phyloP scores from a whole-genome alignment of 2,329 filamentous ascomycete genomes.

The Ceratocystis colombiana region DNA sequence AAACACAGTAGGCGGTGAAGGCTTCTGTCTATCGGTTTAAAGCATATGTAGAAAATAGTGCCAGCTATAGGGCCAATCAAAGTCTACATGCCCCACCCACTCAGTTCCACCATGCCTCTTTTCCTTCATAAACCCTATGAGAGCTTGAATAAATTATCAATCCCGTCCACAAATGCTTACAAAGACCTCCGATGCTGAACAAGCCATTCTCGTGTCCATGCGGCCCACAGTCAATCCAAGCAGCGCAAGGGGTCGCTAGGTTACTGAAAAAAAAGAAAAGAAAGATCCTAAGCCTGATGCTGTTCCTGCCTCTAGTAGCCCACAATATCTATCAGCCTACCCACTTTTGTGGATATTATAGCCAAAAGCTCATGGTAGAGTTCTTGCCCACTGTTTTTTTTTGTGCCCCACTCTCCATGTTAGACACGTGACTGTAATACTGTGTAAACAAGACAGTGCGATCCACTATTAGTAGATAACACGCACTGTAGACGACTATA shows the following conservation, averaged over 20 bases:
- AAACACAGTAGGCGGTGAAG: too few relatives aligned
- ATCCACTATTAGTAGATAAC: neutral
- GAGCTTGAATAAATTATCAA: too few relatives aligned
- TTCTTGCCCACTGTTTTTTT: neutral
- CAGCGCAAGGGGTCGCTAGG: neutral
- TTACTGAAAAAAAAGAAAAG: neutral
- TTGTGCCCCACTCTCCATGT: neutral
- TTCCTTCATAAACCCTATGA: too few relatives aligned
- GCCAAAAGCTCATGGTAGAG: neutral
- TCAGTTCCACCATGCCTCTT: too few relatives aligned
- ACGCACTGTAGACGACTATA: conserved; percentile 20
- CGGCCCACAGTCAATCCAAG: neutral
- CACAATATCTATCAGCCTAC: neutral
- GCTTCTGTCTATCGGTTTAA: too few relatives aligned
- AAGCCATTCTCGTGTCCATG: too few relatives aligned
- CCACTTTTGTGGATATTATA: neutral
- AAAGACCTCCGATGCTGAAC: too few relatives aligned
- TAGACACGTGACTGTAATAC: conserved; percentile 6
- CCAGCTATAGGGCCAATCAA: too few relatives aligned
- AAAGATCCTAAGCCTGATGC: neutral
- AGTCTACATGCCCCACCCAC: too few relatives aligned
- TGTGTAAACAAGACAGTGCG: conserved; percentile 18
- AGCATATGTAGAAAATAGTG: too few relatives aligned
- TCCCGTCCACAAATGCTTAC: too few relatives aligned
- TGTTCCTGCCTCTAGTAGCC: neutral